These are phyloP conservation scores for Zygoascus biomembranicola DNA, from an alignment of 805 yeast species.

Conservation along the genomic window DNA sequence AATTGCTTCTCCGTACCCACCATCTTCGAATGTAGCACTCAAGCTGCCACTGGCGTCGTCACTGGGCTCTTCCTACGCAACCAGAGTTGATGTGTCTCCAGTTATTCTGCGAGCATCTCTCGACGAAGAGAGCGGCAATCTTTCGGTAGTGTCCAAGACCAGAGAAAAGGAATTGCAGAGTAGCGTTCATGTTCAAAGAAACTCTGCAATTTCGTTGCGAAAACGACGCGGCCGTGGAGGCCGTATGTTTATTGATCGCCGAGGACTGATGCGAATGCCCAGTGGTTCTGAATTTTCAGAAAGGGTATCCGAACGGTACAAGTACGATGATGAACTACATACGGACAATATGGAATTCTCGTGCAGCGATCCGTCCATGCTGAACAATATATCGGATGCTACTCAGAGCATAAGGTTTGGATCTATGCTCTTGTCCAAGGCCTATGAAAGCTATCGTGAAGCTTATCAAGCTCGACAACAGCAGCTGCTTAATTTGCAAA, in stretches of 20 bases:
- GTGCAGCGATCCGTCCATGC: conserved; percentile 68
- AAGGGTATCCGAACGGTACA: conserved; percentile 52
- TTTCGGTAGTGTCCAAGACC: conserved; percentile 10
- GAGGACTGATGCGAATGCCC: conserved; percentile 38
- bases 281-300: conserved; percentile 16
- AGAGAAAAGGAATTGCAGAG: conserved; percentile 16
- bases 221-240: conserved; percentile 70
- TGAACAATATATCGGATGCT: conserved; percentile 74
- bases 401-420: conserved; percentile 90
- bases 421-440: conserved; percentile 78
- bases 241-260: conserved; percentile 66
- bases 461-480: conserved; percentile 68
- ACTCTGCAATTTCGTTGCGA: conserved; percentile 38
- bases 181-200: conserved; percentile 20
- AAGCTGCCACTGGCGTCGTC: conserved; percentile 22
- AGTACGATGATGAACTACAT: conserved; percentile 50
- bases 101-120: conserved; percentile 14
- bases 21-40: conserved; percentile 34
- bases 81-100: conserved; percentile 20
- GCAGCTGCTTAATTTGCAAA: conserved; percentile 32
- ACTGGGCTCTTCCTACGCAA: conserved; percentile 22
- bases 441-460: conserved; percentile 71
- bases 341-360: conserved; percentile 43
- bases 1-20: conserved; percentile 39
- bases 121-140: conserved; percentile 12